A percentile compares a stretch with the other conserved stretches of the same genome.
Evolutionary conservation across 108 stramenopile genomes (phyloP).

Genomic region (Nitzschia sp.): DNA sequence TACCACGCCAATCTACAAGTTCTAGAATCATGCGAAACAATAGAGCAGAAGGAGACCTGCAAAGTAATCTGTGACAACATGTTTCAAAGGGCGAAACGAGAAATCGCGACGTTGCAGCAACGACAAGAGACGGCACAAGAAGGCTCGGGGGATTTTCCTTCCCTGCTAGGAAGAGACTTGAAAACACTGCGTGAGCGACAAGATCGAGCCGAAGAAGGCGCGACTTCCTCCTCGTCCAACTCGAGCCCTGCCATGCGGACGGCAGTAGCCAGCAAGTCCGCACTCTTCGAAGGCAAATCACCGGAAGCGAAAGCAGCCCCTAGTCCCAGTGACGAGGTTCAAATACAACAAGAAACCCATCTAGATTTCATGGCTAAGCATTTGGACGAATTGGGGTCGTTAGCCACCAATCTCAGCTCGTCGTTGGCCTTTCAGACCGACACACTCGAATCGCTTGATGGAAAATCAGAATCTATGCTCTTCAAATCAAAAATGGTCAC

Average conservation of each 20-base stretch:
- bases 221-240: neutral
- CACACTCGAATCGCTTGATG: constrained; percentile 41
- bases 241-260: neutral
- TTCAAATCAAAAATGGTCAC: constrained; percentile 56
- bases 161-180: constrained; percentile 18
- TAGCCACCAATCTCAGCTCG: constrained; percentile 35
- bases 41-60: constrained; percentile 48
- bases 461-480: constrained; percentile 39
- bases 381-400: constrained; percentile 41
- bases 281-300: neutral
- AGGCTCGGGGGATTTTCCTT: constrained; percentile 18
- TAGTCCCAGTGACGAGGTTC: neutral
- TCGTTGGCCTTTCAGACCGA: constrained; percentile 36
- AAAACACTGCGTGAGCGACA: constrained; percentile 33
- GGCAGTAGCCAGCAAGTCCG: neutral
- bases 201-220: neutral
- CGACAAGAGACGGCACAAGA: constrained; percentile 8
- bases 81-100: constrained; percentile 29
- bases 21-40: constrained; percentile 53
- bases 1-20: constrained; percentile 56
- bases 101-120: constrained; percentile 27
- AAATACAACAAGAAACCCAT: constrained; percentile 41
- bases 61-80: constrained; percentile 54
- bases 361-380: constrained; percentile 34
- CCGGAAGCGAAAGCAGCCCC: neutral